A percentile compares a stretch with the other conserved stretches of the same genome.
Conservation (phyloP, 257 asterid species). For the Galeopsis tetrahit region DNA sequence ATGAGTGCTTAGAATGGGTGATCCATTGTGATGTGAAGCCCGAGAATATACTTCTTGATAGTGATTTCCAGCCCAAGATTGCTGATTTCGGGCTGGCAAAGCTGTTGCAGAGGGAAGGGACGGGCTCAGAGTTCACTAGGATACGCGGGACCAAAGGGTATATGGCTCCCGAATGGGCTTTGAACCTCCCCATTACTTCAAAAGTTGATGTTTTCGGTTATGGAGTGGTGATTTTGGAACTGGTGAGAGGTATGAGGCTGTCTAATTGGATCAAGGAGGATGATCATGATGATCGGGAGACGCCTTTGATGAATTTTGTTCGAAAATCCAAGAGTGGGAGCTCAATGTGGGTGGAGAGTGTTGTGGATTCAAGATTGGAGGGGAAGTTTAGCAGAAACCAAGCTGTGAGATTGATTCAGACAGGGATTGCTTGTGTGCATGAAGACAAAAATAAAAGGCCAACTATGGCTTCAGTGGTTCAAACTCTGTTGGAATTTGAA, state of each 20-base stretch:
- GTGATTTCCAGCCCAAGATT: slow-evolving; percentile 53
- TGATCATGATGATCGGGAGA: slow-evolving; percentile 33
- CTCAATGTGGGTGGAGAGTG: slow-evolving; percentile 49
- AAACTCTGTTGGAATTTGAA: slow-evolving; percentile 52
- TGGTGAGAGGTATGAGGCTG: slow-evolving; percentile 60
- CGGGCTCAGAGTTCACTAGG: slow-evolving; percentile 48
- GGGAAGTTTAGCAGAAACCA: slow-evolving; percentile 56
- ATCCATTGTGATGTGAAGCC: slow-evolving; percentile 77
- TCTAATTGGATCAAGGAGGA: slow-evolving; percentile 52
- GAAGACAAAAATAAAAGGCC: slow-evolving; percentile 71
- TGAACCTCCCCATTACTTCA: slow-evolving; percentile 53
- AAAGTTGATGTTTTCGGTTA: slow-evolving; percentile 66
- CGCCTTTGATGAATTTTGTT: slow-evolving; percentile 40
- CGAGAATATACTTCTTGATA: slow-evolving; percentile 59
- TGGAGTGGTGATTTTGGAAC: slow-evolving; percentile 59
- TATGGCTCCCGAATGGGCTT: slow-evolving; percentile 69
- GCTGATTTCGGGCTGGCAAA: slow-evolving; percentile 71
- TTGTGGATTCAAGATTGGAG: slow-evolving; percentile 65
- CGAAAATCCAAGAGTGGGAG: slow-evolving; percentile 30
- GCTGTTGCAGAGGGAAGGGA: slow-evolving; percentile 54
- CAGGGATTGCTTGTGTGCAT: slow-evolving; percentile 59
- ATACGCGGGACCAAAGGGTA: slow-evolving; percentile 69
- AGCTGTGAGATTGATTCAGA: slow-evolving; percentile 45
- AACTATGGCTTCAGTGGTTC: slow-evolving; percentile 70
- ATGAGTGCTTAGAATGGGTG: slow-evolving; percentile 64